Evolutionary conservation across 2,329 filamentous ascomycete species (phyloP).

Genomic region (Hymenoscyphus albidus): DNA sequence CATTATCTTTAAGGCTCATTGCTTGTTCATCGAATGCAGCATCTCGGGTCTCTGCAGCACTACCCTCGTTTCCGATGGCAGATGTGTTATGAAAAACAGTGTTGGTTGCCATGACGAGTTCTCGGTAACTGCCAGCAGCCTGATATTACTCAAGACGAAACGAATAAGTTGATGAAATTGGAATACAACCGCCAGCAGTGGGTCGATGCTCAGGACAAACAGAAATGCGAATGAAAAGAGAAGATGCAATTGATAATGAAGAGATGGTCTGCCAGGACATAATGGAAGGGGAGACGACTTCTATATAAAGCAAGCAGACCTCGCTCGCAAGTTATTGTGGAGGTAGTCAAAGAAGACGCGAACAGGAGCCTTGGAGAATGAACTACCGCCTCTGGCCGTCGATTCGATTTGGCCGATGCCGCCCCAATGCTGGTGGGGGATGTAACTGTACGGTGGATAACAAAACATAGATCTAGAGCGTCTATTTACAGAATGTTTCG

Average conservation of each 20-base stretch:
- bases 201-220: not conserved
- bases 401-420: not conserved
- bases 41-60: conserved; percentile 17
- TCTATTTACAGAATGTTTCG: not conserved
- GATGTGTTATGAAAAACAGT: not conserved
- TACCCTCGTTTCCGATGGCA: not conserved
- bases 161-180: not conserved
- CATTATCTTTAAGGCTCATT: conserved; percentile 18
- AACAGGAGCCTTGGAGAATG: not conserved
- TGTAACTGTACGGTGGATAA: not conserved
- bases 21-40: conserved; percentile 22
- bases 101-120: conserved; percentile 1
- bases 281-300: not conserved
- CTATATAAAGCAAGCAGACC: not conserved
- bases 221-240: no score
- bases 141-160: not conserved
- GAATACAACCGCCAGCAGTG: not conserved
- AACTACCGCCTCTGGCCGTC: not conserved
- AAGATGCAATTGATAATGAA: not conserved
- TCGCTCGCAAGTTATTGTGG: not conserved
- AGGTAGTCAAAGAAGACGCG: not conserved
- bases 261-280: not conserved
- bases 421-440: not conserved
- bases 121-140: not conserved
- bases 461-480: not conserved